These are phyloP conservation scores for Zalerion maritima DNA, from an alignment of 495 filamentous ascomycete species.

Conservation along the genomic window DNA sequence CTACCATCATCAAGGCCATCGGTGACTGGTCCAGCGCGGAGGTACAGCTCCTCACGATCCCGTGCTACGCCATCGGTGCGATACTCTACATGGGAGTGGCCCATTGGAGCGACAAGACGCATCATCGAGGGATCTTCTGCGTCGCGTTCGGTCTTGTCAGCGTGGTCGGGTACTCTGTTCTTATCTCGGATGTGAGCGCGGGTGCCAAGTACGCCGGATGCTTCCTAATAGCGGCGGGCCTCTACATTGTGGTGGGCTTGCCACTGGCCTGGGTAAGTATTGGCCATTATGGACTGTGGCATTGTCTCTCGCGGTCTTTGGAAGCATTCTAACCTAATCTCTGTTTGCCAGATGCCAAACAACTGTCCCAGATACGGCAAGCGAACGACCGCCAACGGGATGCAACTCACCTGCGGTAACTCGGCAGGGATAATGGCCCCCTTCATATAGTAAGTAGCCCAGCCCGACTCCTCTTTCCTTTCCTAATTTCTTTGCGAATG, in stretches of 20 bases:
- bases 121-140: slow-evolving; percentile 46
- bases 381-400: slow-evolving; percentile 49
- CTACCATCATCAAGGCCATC: slow-evolving; percentile 60
- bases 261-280: slow-evolving; percentile 49
- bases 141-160: slow-evolving; percentile 41
- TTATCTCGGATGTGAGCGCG: slow-evolving; percentile 41
- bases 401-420: slow-evolving; percentile 60
- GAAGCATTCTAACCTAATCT: slow-evolving; percentile 27
- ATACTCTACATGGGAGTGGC: slow-evolving; percentile 49
- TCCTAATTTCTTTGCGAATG: slow-evolving; percentile 8
- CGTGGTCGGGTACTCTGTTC: slow-evolving; percentile 52
- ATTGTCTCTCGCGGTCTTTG: too few relatives aligned
- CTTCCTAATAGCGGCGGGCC: slow-evolving; percentile 52
- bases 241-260: slow-evolving; percentile 56
- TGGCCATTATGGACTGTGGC: neutral
- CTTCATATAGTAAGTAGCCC: slow-evolving; percentile 37
- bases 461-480: neutral
- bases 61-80: slow-evolving; percentile 57
- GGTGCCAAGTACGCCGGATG: slow-evolving; percentile 56
- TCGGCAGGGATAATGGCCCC: slow-evolving; percentile 52
- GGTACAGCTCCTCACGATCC: slow-evolving; percentile 64
- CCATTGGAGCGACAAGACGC: slow-evolving; percentile 42
- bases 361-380: slow-evolving; percentile 56
- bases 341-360: slow-evolving; percentile 20
- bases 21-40: slow-evolving; percentile 45